These are phyloP conservation scores for Carex scoparia DNA, from an alignment of 176 grass and related monocot genomes.

Conservation along the genomic window DNA sequence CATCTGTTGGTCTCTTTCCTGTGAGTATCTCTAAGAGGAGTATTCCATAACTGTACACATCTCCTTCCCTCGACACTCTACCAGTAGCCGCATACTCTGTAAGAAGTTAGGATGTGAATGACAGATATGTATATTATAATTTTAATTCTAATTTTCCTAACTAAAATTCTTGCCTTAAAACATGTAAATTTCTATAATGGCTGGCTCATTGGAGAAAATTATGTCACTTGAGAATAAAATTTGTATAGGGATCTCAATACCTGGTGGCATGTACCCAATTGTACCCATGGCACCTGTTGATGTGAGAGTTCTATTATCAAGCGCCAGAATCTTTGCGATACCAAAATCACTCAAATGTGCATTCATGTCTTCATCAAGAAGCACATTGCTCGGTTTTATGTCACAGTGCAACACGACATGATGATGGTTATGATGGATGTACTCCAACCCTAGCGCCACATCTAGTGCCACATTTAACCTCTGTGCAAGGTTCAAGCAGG, in stretches of 20 bases:
- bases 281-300: slow-evolving; percentile 17
- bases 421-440: slow-evolving; percentile 21
- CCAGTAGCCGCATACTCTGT: background rate
- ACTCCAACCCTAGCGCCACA: slow-evolving; percentile 17
- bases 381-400: slow-evolving; percentile 29
- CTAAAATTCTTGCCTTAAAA: background rate
- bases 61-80: slow-evolving; percentile 22
- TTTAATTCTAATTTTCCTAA: background rate
- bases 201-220: background rate
- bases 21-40: slow-evolving; percentile 18
- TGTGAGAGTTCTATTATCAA: slow-evolving; percentile 3
- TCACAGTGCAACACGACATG: slow-evolving; percentile 29
- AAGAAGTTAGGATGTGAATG: background rate
- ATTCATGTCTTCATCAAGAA: slow-evolving; percentile 32
- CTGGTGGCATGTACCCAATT: slow-evolving; percentile 26
- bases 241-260: background rate
- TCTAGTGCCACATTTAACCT: slow-evolving; percentile 11
- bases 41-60: slow-evolving; percentile 27
- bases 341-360: slow-evolving; percentile 26
- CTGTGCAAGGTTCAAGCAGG: slow-evolving; percentile 2
- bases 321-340: slow-evolving; percentile 4
- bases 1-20: slow-evolving; percentile 19
- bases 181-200: background rate
- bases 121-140: background rate
- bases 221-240: background rate